Base-by-base conservation (phyloP, 495 filamentous ascomycete species). In the Amniculicola lignicola region DNA sequence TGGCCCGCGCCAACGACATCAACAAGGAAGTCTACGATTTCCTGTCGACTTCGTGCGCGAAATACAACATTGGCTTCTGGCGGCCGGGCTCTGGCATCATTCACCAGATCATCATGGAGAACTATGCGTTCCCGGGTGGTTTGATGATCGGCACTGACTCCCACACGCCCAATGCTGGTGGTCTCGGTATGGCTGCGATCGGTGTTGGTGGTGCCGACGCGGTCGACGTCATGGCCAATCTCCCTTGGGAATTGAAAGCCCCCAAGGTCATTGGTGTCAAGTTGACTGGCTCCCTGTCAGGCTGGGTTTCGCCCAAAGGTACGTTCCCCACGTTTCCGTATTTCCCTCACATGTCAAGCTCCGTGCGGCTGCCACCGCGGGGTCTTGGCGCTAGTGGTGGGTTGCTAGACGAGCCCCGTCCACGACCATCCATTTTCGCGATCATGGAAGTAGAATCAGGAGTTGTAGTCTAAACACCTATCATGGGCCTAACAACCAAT, bases 1-100 rank as follows among this genome's bases (percentile, higher is more conserved):
- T 98, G 64, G 88, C 83, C 48, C 82, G 93, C 67, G 94, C 94
- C 61, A 77, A 90, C 66, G 81, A 82, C 49, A 95, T 96, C 76
- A 98, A 98, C 85, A 96, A 97, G 82, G 93, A 98, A 74, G 93
- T 98, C 61, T 98, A 97, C 76, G 89, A 98, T 74, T 98, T 98
- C 82, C 79, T 98, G 70, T 84, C 91, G 49, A 84, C 85, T 45
- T 85, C 94, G 53, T 97, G 93, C 67, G 93, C 90, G 61, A 98
- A 96, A 80, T 98, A 97, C 81, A 91, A 96, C 78, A 97, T 98
- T 70, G 94, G 94, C 78, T 98, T 98, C 85, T 98, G 93, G 93
- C 87, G 80, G 71, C 94, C 93, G 58, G 93, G 93, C 56, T 97
- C 93, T 67, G 93, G 93, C 81, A 98, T 98, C 77, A 98, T 98